phyloP scores from a whole-genome alignment of 495 filamentous ascomycete genomes.

The Sporormia fimetaria region DNA sequence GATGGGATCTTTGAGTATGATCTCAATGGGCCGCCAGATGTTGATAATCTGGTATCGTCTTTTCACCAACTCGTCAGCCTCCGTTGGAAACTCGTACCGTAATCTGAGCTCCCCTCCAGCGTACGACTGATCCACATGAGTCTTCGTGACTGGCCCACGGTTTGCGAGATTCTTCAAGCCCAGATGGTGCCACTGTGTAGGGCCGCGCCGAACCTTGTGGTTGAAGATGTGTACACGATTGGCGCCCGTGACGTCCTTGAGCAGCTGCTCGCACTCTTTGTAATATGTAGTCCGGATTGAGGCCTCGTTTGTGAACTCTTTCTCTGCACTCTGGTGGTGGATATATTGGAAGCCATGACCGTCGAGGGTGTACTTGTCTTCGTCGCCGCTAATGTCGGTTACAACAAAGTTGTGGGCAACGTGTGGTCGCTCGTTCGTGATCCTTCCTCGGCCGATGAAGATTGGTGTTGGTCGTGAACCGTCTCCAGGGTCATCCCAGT shows the following conservation, averaged over 20 bases:
- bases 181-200: conserved; percentile 26
- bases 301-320: conserved; percentile 52
- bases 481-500: conserved; percentile 54
- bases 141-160: conserved; percentile 54
- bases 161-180: conserved; percentile 29
- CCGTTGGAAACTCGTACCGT: conserved; percentile 45
- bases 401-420: conserved; percentile 45
- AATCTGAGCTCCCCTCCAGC: conserved; percentile 52
- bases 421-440: conserved; percentile 42
- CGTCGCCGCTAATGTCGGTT: conserved; percentile 54
- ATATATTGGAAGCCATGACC: conserved; percentile 59
- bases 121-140: conserved; percentile 75
- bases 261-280: conserved; percentile 58
- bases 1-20: conserved; percentile 43
- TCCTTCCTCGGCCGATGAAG: conserved; percentile 41
- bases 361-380: conserved; percentile 55
- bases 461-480: conserved; percentile 50
- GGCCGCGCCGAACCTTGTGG: conserved; percentile 69
- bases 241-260: conserved; percentile 46
- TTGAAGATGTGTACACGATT: conserved; percentile 67
- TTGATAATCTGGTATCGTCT: conserved; percentile 72
- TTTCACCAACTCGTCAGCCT: conserved; percentile 47
- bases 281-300: conserved; percentile 61
- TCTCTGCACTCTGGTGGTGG: conserved; percentile 39
- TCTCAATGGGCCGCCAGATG: conserved; percentile 69